phyloP scores from a whole-genome alignment of 2,329 filamentous ascomycete species.

The Epichloe typhina region DNA sequence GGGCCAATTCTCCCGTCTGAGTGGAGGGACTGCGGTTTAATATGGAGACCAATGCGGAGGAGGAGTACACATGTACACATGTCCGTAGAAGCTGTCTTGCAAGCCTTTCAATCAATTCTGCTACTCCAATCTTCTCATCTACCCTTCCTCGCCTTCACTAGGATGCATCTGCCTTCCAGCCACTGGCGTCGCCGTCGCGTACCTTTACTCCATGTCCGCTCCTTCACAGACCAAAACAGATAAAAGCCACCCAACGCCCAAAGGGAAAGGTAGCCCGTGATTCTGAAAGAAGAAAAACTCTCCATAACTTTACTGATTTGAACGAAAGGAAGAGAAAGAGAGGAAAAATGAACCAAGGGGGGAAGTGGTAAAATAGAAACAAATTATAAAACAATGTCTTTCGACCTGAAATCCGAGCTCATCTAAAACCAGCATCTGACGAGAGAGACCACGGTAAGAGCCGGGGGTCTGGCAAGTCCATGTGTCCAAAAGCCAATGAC shows the following conservation, averaged over 20 bases:
- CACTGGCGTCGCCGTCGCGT: not conserved
- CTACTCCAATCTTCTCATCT: not conserved
- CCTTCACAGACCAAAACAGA: not conserved
- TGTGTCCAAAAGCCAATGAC: not conserved
- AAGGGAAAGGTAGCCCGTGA: not conserved
- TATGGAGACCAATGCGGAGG: too few species aligned
- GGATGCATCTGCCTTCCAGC: not conserved
- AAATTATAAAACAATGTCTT: slow-evolving; percentile 1
- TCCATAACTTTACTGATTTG: not conserved
- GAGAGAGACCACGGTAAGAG: not conserved
- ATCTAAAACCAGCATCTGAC: not conserved
- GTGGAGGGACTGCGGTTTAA: too few species aligned
- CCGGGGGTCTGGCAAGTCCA: not conserved
- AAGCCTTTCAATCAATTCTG: slow-evolving; percentile 6
- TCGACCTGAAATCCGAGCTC: slow-evolving; percentile 2
- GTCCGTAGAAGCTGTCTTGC: not conserved
- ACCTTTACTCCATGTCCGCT: not conserved
- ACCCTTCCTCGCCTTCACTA: not conserved
- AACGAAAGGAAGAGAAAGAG: not conserved
- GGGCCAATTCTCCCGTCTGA: not conserved
- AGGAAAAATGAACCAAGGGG: not conserved
- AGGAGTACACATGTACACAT: too few species aligned
- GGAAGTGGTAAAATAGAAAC: not conserved
- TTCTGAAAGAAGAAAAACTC: not conserved
- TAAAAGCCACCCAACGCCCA: slow-evolving; percentile 1